These are phyloP conservation scores for Alloteropsis angusta DNA, from an alignment of 202 grass and related monocot species.

Conservation along the genomic window DNA sequence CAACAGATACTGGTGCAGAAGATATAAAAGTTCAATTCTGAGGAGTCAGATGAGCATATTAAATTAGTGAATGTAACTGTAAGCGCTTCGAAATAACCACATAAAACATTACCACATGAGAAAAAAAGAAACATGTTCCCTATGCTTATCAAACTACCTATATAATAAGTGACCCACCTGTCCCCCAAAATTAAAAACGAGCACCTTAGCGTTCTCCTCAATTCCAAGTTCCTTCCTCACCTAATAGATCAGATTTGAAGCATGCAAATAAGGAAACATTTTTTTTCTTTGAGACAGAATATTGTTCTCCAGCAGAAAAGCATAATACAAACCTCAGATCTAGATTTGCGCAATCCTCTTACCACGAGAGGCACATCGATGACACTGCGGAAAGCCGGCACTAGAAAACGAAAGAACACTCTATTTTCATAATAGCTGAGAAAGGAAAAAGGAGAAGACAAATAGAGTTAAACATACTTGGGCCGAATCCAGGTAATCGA, in stretches of 20 bases:
- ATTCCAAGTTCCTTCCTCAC: slow-evolving; percentile 75
- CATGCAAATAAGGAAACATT: slow-evolving; percentile 15
- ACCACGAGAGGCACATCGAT: slow-evolving; percentile 81
- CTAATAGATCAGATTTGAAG: slow-evolving; percentile 34
- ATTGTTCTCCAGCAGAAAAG: background rate
- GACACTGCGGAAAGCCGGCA: slow-evolving; percentile 74
- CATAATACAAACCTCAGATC: slow-evolving; percentile 37
- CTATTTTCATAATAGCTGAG: slow-evolving; percentile 1
- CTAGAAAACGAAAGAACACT: slow-evolving; percentile 26
- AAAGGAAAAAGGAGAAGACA: background rate
- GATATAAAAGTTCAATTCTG: background rate
- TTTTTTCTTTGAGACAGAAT: background rate
- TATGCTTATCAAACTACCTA: background rate
- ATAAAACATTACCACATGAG: background rate
- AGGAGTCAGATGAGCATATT: background rate
- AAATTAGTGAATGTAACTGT: background rate
- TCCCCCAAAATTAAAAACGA: slow-evolving; percentile 92
- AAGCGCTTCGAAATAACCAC: background rate
- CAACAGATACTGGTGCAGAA: background rate
- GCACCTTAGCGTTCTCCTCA: slow-evolving; percentile 54
- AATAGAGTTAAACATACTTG: slow-evolving; percentile 51
- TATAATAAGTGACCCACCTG: slow-evolving; percentile 44
- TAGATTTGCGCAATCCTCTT: slow-evolving; percentile 66
- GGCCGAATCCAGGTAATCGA: slow-evolving; percentile 82
- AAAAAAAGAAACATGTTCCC: background rate